Evolutionary conservation across 2,329 filamentous ascomycete genomes (phyloP).

Genomic region (Alternaria ethzedia): DNA sequence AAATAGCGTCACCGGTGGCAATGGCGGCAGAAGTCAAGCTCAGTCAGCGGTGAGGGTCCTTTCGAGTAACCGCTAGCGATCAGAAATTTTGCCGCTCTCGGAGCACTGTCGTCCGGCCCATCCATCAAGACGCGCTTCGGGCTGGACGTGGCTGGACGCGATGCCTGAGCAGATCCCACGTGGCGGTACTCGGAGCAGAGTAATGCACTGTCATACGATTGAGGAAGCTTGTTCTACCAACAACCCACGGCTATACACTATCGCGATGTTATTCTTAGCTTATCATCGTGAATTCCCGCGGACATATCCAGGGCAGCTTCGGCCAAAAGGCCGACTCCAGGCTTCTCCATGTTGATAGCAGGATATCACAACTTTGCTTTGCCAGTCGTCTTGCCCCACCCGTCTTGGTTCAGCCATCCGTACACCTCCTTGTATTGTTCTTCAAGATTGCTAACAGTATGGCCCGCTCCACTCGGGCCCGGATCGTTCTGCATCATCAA

Average conservation of each 20-base stretch:
- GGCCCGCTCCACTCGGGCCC: slow-evolving; percentile 58
- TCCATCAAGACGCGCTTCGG: not conserved
- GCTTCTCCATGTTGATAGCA: not conserved
- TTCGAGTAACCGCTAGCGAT: slow-evolving; percentile 5
- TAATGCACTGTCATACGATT: not conserved
- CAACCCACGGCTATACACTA: not conserved
- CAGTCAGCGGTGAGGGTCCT: not conserved
- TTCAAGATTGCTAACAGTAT: slow-evolving; percentile 52
- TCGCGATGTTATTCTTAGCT: not conserved
- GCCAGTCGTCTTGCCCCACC: slow-evolving; percentile 59
- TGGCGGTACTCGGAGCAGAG: not conserved
- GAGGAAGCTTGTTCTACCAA: not conserved
- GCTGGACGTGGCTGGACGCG: not conserved
- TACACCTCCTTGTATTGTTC: slow-evolving; percentile 58
- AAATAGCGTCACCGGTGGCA: slow-evolving; percentile 46
- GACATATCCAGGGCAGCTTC: not conserved
- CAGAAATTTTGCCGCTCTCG: slow-evolving; percentile 14
- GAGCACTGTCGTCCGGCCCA: slow-evolving; percentile 29
- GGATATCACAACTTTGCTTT: slow-evolving; percentile 11
- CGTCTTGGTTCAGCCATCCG: slow-evolving; percentile 53
- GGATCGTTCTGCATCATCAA: slow-evolving; percentile 53
- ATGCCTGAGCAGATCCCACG: not conserved
- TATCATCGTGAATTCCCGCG: not conserved
- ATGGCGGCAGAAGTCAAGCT: slow-evolving; percentile 9
- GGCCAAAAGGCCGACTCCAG: not conserved